phyloP scores from a whole-genome alignment of 1,284 basidiomycete genomes.

The Pseudozyma pruni region DNA sequence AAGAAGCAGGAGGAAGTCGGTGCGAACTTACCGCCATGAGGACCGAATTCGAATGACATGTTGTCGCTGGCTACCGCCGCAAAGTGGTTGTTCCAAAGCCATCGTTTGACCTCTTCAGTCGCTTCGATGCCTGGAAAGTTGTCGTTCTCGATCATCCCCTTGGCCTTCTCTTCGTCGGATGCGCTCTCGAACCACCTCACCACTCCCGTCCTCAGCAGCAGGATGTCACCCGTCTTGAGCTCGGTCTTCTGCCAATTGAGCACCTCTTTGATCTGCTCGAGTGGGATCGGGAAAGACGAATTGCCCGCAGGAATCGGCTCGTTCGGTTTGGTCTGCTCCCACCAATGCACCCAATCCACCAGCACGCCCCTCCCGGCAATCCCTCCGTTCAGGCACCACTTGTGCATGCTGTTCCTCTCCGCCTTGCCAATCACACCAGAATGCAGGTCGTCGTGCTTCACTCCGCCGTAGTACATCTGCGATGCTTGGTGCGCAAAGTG shows the following conservation, averaged over 20 bases:
- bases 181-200: conserved; percentile 44
- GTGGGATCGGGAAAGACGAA: conserved; percentile 30
- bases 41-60: conserved; percentile 42
- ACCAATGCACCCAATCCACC: conserved; percentile 50
- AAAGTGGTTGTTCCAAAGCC: conserved; percentile 46
- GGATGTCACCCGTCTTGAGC: conserved; percentile 27
- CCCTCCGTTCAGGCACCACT: conserved; percentile 34
- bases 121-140: conserved; percentile 43
- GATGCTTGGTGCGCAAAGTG: conserved; percentile 40
- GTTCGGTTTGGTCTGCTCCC: conserved; percentile 29
- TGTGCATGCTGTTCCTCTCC: conserved; percentile 35
- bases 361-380: conserved; percentile 42
- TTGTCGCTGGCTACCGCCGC: conserved; percentile 43
- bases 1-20: not conserved
- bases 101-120: conserved; percentile 38
- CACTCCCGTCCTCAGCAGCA: conserved; percentile 36
- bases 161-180: conserved; percentile 20
- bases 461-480: conserved; percentile 33
- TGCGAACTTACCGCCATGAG: conserved; percentile 31
- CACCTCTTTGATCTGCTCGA: conserved; percentile 36
- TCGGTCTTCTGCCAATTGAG: conserved; percentile 29
- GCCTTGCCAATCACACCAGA: conserved; percentile 24
- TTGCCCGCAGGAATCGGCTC: conserved; percentile 27
- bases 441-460: conserved; percentile 38
- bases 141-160: conserved; percentile 40